Evolutionary conservation across 1,139 yeast species (phyloP).

Genomic region (Lodderomyces theae): DNA sequence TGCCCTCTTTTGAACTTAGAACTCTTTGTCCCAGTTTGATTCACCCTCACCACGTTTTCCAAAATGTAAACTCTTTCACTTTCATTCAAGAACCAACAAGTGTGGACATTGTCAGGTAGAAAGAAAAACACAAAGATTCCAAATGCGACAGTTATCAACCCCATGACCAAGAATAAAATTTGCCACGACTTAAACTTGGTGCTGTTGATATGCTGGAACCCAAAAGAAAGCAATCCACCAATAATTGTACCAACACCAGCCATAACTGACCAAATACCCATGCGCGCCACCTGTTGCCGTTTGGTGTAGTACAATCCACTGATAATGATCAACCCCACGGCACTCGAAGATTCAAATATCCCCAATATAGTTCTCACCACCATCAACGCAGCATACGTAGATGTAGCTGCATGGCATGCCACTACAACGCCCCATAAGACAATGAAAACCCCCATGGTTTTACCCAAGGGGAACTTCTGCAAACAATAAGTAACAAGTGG

Average conservation of each 20-base stretch:
- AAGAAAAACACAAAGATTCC: slow-evolving; percentile 27
- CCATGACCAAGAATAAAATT: slow-evolving; percentile 38
- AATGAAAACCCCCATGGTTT: slow-evolving; percentile 35
- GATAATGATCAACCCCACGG: slow-evolving; percentile 42
- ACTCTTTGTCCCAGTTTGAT: slow-evolving; percentile 33
- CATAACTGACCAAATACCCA: slow-evolving; percentile 38
- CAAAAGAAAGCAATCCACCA: slow-evolving; percentile 42
- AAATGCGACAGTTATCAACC: slow-evolving; percentile 31
- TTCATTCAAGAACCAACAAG: slow-evolving; percentile 27
- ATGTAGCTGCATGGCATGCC: slow-evolving; percentile 32
- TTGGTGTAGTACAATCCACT: slow-evolving; percentile 44
- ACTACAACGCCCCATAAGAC: slow-evolving; percentile 43
- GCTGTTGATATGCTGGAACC: slow-evolving; percentile 37
- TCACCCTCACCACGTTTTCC: slow-evolving; percentile 28
- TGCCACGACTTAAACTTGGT: slow-evolving; percentile 34
- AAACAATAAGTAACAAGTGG: slow-evolving; percentile 39
- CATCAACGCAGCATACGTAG: slow-evolving; percentile 40
- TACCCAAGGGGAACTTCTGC: slow-evolving; percentile 39
- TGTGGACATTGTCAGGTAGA: slow-evolving; percentile 34
- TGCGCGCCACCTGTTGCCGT: slow-evolving; percentile 35
- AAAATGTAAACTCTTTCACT: slow-evolving; percentile 29
- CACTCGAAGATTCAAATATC: slow-evolving; percentile 41
- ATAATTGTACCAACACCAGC: slow-evolving; percentile 40
- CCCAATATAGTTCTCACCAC: slow-evolving; percentile 42
- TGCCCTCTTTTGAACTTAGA: slow-evolving; percentile 27